phyloP scores from a whole-genome alignment of 495 filamentous ascomycete species.

The Trichoderma erinaceum region DNA sequence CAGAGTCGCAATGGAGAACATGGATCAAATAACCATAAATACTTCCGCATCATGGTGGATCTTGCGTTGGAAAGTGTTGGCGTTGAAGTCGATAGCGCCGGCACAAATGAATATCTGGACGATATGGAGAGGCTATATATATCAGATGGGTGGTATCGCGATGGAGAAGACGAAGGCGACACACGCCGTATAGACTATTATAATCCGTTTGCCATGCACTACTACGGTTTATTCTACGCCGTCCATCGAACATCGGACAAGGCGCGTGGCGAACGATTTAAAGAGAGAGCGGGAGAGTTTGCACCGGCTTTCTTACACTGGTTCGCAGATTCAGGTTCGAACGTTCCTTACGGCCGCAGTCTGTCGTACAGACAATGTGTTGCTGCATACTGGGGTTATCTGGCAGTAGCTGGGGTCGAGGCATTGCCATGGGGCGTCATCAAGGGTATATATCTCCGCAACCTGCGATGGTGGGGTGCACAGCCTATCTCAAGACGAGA shows the following conservation, averaged over 20 bases:
- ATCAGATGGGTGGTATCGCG: conserved; percentile 2
- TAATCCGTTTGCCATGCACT: conserved; percentile 7
- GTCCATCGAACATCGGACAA: background rate
- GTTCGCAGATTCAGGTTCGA: background rate
- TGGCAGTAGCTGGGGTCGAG: background rate
- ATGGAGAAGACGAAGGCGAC: conserved; percentile 3
- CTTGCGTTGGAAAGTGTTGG: conserved; percentile 5
- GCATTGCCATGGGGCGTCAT: conserved; percentile 3
- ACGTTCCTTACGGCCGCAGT: conserved; percentile 2
- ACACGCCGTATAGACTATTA: background rate
- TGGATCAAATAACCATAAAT: conserved; percentile 6
- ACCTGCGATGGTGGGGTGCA: background rate
- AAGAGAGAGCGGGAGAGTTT: background rate
- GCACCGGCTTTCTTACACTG: background rate
- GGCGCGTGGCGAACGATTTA: background rate
- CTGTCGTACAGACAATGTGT: background rate
- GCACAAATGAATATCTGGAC: background rate
- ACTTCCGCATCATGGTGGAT: background rate
- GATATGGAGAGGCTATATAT: conserved; percentile 8
- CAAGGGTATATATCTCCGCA: conserved; percentile 2
- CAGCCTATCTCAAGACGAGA: background rate
- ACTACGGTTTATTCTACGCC: background rate
- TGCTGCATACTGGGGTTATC: background rate
- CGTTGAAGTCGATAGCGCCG: background rate
- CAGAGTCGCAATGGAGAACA: background rate